A percentile compares a stretch with the other conserved stretches of the same genome.
Conservation (phyloP, 345 rosid genomes). For the Rhodamnia argentea region DNA sequence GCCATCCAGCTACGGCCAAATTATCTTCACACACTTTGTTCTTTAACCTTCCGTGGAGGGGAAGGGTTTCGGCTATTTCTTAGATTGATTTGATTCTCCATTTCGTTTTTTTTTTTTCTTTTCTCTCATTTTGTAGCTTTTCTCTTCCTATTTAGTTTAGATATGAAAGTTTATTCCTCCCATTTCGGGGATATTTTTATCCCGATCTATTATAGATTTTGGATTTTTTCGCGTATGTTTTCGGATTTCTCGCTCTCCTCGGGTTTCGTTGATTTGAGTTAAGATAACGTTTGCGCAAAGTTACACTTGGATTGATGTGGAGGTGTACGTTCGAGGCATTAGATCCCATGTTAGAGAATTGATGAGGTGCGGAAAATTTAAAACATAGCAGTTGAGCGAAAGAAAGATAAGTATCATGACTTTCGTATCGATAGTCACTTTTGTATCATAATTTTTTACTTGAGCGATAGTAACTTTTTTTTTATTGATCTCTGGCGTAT, state of each 20-base stretch:
- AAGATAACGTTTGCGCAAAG: not conserved
- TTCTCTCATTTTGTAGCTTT: too few species aligned
- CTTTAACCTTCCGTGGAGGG: too few species aligned
- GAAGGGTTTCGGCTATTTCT: too few species aligned
- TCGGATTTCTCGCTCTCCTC: too few species aligned
- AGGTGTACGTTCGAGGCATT: not conserved
- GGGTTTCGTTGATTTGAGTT: not conserved
- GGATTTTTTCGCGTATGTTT: too few species aligned
- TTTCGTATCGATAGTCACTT: rapidly evolving
- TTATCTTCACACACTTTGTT: too few species aligned
- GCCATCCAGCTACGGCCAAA: not conserved
- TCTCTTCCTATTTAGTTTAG: too few species aligned
- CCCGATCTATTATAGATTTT: too few species aligned
- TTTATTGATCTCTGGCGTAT: not conserved
- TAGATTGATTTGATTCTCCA: too few species aligned
- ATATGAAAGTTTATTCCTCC: too few species aligned
- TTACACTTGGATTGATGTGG: not conserved
- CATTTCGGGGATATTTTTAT: too few species aligned
- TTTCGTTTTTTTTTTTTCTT: too few species aligned
- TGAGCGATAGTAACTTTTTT: not conserved
- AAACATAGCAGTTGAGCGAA: not conserved
- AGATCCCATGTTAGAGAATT: not conserved
- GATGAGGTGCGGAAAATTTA: not conserved
- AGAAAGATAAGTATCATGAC: not conserved
- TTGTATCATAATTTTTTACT: rapidly evolving